phyloP scores from a whole-genome alignment of 306 rosid genomes.

The Cucumis melo region DNA sequence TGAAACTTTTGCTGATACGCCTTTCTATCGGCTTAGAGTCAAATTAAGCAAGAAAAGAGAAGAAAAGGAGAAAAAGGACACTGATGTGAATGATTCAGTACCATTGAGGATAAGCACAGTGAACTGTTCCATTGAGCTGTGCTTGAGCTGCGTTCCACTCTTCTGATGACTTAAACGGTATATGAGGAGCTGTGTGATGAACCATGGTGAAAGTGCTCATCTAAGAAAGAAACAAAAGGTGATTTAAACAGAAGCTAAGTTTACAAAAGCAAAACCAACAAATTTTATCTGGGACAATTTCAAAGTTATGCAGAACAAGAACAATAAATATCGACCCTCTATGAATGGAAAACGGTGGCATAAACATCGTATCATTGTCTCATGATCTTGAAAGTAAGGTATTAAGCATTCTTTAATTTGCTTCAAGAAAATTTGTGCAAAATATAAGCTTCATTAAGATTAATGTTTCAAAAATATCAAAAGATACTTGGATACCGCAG shows the following conservation, averaged over 20 bases:
- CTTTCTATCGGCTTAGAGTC: neutral
- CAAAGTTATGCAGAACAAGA: neutral
- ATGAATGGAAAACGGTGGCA: neutral
- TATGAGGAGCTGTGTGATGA: conserved; percentile 94
- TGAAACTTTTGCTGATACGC: neutral
- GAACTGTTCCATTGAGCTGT: conserved; percentile 93
- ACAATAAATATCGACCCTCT: neutral
- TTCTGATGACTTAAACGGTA: conserved; percentile 77
- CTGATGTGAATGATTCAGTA: conserved; percentile 10
- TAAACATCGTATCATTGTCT: neutral
- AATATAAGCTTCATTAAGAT: neutral
- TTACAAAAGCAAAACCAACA: neutral
- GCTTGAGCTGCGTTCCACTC: conserved; percentile 95
- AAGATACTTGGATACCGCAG: neutral
- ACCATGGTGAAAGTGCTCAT: conserved; percentile 99
- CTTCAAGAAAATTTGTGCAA: neutral
- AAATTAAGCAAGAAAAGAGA: neutral
- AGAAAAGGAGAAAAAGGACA: neutral
- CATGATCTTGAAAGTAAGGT: neutral
- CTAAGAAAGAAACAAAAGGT: conserved; percentile 22
- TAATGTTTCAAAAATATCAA: neutral
- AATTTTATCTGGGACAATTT: neutral
- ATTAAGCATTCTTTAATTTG: neutral
- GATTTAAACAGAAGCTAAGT: neutral
- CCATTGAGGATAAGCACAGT: conserved; percentile 90